Evolutionary conservation across 768 basidiomycete genomes (phyloP).

Genomic region (Sutorius australiensis): DNA sequence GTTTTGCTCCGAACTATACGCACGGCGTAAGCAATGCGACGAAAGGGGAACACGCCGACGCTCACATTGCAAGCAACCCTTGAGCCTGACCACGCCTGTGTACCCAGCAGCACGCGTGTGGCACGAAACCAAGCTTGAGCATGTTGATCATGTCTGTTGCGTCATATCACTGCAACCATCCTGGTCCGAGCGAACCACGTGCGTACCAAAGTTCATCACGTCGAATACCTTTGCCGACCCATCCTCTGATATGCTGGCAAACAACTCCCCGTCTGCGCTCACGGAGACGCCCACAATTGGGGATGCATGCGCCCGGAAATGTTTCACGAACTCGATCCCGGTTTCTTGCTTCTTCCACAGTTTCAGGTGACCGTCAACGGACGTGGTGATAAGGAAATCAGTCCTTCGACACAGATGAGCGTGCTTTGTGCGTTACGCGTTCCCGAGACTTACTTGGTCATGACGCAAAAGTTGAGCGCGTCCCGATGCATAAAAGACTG

Average conservation of each 20-base stretch:
- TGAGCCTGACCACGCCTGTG: conserved; percentile 86
- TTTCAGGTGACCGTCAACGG: conserved; percentile 92
- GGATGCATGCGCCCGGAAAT: conserved; percentile 88
- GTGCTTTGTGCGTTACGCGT: too few species aligned
- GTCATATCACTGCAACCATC: background rate
- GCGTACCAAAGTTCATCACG: conserved; percentile 93
- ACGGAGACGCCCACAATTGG: conserved; percentile 78
- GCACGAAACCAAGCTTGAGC: conserved; percentile 81
- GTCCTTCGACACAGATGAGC: conserved; percentile 52
- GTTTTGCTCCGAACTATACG: conserved; percentile 67
- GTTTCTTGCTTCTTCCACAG: conserved; percentile 98
- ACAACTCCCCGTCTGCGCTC: conserved; percentile 87
- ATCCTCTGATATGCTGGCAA: conserved; percentile 89
- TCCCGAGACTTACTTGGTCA: conserved; percentile 66
- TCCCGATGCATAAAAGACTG: conserved; percentile 99
- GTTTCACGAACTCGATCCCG: conserved; percentile 98
- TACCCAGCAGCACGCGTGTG: conserved; percentile 93
- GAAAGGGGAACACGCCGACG: conserved; percentile 20
- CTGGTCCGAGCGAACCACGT: conserved; percentile 3
- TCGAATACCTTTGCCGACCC: conserved; percentile 95
- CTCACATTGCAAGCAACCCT: conserved; percentile 83
- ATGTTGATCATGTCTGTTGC: conserved; percentile 96
- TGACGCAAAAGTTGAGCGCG: conserved; percentile 79
- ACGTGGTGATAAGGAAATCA: conserved; percentile 91
- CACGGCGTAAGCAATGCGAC: conserved; percentile 13